Conservation (phyloP, 257 asterid genomes). For the Buddleja alternifolia region DNA sequence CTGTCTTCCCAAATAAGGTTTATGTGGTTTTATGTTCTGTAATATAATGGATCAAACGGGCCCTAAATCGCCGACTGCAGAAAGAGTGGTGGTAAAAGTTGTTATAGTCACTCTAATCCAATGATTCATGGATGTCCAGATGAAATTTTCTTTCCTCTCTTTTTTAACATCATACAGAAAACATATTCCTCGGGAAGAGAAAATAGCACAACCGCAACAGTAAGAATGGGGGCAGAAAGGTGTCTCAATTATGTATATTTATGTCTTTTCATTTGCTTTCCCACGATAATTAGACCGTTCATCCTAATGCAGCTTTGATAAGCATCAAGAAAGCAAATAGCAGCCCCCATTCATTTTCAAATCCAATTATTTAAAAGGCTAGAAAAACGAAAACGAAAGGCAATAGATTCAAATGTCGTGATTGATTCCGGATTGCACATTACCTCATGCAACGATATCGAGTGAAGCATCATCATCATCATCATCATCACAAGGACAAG, state of each 20-base stretch:
- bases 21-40: no score
- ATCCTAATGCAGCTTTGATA: neutral
- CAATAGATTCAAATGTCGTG: neutral
- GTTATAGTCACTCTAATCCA: no score
- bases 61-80: no score
- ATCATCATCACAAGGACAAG: neutral
- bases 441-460: no score
- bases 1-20: no score
- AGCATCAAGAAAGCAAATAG: conserved; percentile 4
- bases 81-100: no score
- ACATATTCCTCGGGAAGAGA: conserved; percentile 7
- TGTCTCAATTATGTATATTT: neutral
- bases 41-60: no score
- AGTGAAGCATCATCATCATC: no score
- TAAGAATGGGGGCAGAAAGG: neutral
- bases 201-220: neutral
- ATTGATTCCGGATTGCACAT: neutral
- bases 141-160: neutral
- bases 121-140: no score
- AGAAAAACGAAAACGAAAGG: neutral
- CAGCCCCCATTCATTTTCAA: neutral
- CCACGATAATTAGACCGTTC: conserved; percentile 3
- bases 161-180: neutral
- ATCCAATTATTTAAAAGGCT: conserved; percentile 14
- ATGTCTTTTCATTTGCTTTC: neutral